Evolutionary conservation across 805 yeast species (phyloP), one percentile per base, ranked within the genome.

Genomic region (Clavispora asparagi): DNA sequence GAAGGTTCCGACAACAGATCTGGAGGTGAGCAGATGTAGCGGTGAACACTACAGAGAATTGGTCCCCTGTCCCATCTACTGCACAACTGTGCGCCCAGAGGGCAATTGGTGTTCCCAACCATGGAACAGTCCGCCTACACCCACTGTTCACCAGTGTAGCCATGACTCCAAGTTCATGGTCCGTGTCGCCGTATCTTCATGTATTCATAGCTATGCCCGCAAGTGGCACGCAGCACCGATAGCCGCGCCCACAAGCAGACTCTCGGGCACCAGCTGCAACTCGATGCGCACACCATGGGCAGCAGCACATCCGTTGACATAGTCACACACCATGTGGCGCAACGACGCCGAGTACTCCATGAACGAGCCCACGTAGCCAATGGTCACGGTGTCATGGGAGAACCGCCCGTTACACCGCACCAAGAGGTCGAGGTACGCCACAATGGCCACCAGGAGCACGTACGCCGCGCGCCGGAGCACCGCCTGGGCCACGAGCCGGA

Each of bases 351-450:
- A 78, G 51, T 74, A 64, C n/a, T 62, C 59, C 44, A 80, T 59
- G 39, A 79, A 74, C 1, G 81, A 73, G 1, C 85, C 85, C 26
- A 77, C 77, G 52, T 65, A 79, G 10, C 78, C 74, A 17, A 79
- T 70, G 6, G 58, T 59, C 27, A 74, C 50, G 28, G 54, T 43
- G n/a, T 48, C 46, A 26, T 46, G 37, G n/a, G 43, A 41, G 6
- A 58, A 53, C 16, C 50, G 47, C 13, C 56, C 52, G 23, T 62
- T 60, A 43, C 56, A 55, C 31, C 58, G 58, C 41, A 46, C 53
- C 44, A 60, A 55, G 44, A 59, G 65, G 52, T 60, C 64, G 45
- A 60, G 53, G 40, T 66, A 64, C 7, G 77, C 70, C 14, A 74
- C 56, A 1, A 78, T 55, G 8, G 74, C 56, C n/a, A 66, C 53